Percentiles rank a stretch among this genome's conserved stretches.
phyloP scores from a whole-genome alignment of 805 yeast genomes.

The Brettanomyces naardenensis region DNA sequence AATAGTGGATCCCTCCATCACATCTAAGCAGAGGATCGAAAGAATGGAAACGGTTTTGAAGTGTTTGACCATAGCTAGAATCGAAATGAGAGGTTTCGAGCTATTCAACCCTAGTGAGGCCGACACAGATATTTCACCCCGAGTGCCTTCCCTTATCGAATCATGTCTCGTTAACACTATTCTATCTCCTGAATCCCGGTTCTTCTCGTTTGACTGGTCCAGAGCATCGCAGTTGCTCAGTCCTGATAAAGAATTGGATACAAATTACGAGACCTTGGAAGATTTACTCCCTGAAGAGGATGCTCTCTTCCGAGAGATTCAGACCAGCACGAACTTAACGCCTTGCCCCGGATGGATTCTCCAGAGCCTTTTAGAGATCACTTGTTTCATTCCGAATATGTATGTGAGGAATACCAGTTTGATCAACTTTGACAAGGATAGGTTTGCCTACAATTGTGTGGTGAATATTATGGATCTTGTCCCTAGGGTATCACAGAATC shows the following conservation, averaged over 20 bases:
- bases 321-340: constrained; percentile 36
- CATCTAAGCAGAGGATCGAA: constrained; percentile 50
- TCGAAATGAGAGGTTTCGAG: constrained; percentile 56
- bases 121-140: constrained; percentile 28
- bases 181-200: constrained; percentile 72
- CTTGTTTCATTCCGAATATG: constrained; percentile 74
- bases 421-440: constrained; percentile 80
- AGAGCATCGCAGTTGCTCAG: constrained; percentile 35
- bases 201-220: constrained; percentile 63
- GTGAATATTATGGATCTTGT: constrained; percentile 43
- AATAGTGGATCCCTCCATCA: constrained; percentile 53
- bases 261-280: constrained; percentile 18
- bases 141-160: constrained; percentile 80
- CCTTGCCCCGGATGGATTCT: constrained; percentile 92
- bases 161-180: constrained; percentile 68
- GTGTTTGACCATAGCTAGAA: constrained; percentile 54
- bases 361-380: constrained; percentile 69
- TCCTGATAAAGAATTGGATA: background rate
- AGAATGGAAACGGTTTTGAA: constrained; percentile 63
- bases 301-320: constrained; percentile 6
- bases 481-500: constrained; percentile 22
- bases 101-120: constrained; percentile 27
- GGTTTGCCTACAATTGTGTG: constrained; percentile 58
- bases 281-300: constrained; percentile 25
- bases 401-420: constrained; percentile 52